A percentile compares a stretch with the other conserved stretches of the same genome.
These are phyloP conservation scores for Ustilago loliicola DNA, from an alignment of 1,284 basidiomycete species.

Conservation along the genomic window DNA sequence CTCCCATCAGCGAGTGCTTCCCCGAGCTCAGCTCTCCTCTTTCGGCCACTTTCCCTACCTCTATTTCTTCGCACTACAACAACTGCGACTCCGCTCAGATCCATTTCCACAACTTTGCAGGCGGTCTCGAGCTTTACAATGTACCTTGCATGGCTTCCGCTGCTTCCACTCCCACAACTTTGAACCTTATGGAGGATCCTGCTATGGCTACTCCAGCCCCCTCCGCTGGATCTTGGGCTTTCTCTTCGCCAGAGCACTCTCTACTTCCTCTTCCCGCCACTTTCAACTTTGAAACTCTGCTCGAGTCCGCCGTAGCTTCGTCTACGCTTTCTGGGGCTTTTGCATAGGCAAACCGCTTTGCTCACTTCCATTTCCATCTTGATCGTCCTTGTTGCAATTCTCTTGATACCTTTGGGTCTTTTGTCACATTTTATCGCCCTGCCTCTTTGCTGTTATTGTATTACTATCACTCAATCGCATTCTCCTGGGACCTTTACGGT, in stretches of 20 bases:
- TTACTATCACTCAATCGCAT: constrained; percentile 1
- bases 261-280: neutral
- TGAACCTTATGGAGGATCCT: neutral
- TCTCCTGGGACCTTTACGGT: neutral
- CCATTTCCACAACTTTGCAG: constrained; percentile 16
- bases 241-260: constrained; percentile 6
- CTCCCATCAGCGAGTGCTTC: constrained; percentile 20
- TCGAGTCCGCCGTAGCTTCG: neutral
- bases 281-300: constrained; percentile 2
- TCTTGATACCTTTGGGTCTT: neutral
- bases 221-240: neutral
- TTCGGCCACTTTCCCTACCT: constrained; percentile 5
- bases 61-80: neutral
- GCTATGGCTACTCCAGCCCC: neutral
- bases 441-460: neutral
- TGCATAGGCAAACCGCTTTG: neutral
- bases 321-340: constrained; percentile 15
- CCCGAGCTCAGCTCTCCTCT: constrained; percentile 11
- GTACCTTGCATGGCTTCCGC: constrained; percentile 11
- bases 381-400: no score
- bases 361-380: no score
- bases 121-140: constrained; percentile 21
- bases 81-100: neutral
- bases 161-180: neutral
- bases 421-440: neutral